Evolutionary conservation across 768 basidiomycete species (phyloP), one percentile per base, ranked within the genome.

Genomic region (Holtermannia corniformis): DNA sequence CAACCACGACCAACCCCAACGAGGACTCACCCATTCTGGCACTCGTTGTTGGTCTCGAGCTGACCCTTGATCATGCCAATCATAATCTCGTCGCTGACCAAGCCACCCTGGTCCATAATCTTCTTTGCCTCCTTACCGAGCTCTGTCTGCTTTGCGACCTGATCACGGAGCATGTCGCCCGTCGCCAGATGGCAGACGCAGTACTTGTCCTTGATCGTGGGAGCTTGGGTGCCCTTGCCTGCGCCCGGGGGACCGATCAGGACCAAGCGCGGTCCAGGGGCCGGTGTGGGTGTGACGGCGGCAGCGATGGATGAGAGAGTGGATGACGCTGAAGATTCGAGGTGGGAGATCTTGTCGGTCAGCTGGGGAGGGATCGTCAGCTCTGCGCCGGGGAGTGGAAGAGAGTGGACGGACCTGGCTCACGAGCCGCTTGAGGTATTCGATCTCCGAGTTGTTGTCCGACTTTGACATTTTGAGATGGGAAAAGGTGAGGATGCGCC

Each of bases 101-200:
- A 82, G n/a, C 85, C 87, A 37, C 95, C 95, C 21, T 81, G 79
- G 71, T 97, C 93, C 86, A 99, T 95, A 71, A 97, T 83, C 74
- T 90, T 91, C 80, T 99, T 97, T 19, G 95, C 95, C 64, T 86
- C 80, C 44, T 85, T 75, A 57, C 95, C 95, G 41, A 99, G 81
- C 41, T 80, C 76, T 3, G 95, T 95, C 76, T 92, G 85, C 70
- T 82, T 73, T 28, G 82, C 68, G 56, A 99, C 90, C 73, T 99
- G 90, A 58, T 90, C 87, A 47, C 95, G 85, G 53, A 99, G 79
- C 90, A 99, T 93, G 77, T 99, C 95, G 19, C 95, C 95, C 25
- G 95, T 99, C 22, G 95, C 93, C 63, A 99, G 78, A 76, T 99
- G 95, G 78, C 95, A 99, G 43, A 99, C 82, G 70, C 90, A 92